A percentile compares a stretch with the other conserved stretches of the same genome.
Conservation (phyloP, 2,329 filamentous ascomycete species). For the Stemphylium vesicarium region DNA sequence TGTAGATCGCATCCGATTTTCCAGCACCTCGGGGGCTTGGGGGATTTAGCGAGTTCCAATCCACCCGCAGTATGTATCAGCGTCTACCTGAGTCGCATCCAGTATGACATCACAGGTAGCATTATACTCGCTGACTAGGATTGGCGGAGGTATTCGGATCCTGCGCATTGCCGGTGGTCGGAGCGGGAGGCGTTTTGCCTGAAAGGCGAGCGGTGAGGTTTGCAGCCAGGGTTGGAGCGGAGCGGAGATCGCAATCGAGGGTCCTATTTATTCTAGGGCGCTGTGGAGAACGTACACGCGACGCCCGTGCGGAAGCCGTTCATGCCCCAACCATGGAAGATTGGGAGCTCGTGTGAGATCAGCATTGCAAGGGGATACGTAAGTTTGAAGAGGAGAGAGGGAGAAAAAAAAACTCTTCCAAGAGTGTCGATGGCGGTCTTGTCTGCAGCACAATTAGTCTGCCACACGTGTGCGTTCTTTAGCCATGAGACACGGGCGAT, state of each 20-base stretch:
- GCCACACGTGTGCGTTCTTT: not conserved
- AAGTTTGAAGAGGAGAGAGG: too few relatives aligned
- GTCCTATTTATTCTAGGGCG: conserved; percentile 7
- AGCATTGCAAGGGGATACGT: not conserved
- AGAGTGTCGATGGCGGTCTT: too few relatives aligned
- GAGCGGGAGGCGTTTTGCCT: conserved; percentile 32
- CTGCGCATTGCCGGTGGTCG: conserved; percentile 22
- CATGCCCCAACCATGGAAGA: conserved; percentile 1
- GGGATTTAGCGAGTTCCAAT: conserved; percentile 18
- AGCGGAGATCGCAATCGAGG: conserved; percentile 30
- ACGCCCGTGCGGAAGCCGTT: conserved; percentile 25
- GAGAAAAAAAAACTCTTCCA: too few relatives aligned
- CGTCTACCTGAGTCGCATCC: conserved; percentile 16
- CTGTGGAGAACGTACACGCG: conserved; percentile 15
- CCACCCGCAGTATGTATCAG: conserved; percentile 15
- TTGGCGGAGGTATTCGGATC: conserved; percentile 28
- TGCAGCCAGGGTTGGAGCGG: conserved; percentile 23
- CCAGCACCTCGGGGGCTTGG: conserved; percentile 16
- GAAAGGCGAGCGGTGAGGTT: conserved; percentile 31
- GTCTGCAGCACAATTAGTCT: not conserved
- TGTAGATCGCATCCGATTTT: conserved; percentile 17
- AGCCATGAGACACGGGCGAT: not conserved
- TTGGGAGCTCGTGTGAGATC: not conserved
- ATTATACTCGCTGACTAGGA: conserved; percentile 13
- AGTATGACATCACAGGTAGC: conserved; percentile 25